Base-by-base conservation (phyloP, 257 asterid genomes). In the Nicotiana sylvestris region DNA sequence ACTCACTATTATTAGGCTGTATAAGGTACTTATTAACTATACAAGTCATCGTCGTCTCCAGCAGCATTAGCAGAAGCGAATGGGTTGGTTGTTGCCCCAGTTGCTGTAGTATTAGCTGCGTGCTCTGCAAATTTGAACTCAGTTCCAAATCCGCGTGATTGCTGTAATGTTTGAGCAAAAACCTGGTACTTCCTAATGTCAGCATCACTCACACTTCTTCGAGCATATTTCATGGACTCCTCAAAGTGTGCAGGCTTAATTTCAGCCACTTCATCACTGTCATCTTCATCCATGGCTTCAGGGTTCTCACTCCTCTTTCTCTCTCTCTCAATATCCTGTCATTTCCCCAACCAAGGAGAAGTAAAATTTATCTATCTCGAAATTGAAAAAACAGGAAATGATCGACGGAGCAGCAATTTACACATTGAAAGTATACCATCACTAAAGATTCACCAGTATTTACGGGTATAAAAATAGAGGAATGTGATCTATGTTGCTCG, bases 211-310 rank as follows among this genome's bases (percentile, higher is more conserved):
- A 93, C 97, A 74, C 97, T 93, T 88, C 97, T 84, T 43, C 97
- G 82, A 3, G 97, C 97, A 62, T 81, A 93, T 86, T 93, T 93
- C 97, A 93, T 93, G 3, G 98, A 93, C 83, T 93, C 98, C 90
- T 93, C 97, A 80, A 93, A 92, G 76, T 93, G 98, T 37, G 92
- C 89, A 10, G 97, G 91, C 87, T 83, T 91, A 29, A 93, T 93
- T 86, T 93, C 98, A 0, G 97, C 87, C 37, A 93, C 91, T 88
- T 93, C 97, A 0, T 93, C 98, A 2, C 88, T 94, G 17, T 82
- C 89, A 61, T 93, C 97, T 83, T 93, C 97, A 86, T 93, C 98
- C 98, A 93, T 92, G 3, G 97, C 94, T 82, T 93, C 98, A 0
- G 95, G 97, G 30, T 91, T 92, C 46, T 88, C 91, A 0, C 85